phyloP scores from a whole-genome alignment of 257 asterid genomes.

The Gentiana macrophylla region DNA sequence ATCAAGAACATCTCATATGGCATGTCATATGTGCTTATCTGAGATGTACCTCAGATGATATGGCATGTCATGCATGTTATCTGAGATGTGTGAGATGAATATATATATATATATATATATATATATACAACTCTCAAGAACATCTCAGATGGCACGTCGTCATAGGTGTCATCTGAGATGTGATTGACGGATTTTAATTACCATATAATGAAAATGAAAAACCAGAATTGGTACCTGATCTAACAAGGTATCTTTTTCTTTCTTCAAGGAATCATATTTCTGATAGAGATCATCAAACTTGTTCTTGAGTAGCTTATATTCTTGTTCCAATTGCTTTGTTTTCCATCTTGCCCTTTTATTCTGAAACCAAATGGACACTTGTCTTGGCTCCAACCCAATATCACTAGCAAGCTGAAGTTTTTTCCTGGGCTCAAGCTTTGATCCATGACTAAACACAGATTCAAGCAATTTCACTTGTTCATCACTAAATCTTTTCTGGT shows the following conservation, averaged over 20 bases:
- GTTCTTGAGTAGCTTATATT: conserved; percentile 40
- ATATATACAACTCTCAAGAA: not conserved
- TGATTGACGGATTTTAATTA: no score
- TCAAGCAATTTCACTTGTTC: conserved; percentile 72
- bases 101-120: no score
- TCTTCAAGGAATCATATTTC: conserved; percentile 37
- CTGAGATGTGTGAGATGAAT: no score
- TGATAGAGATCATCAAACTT: conserved; percentile 40
- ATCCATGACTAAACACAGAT: conserved; percentile 39
- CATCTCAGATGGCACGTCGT: not conserved
- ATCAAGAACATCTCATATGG: no score
- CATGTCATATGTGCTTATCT: no score
- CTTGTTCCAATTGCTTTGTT: conserved; percentile 61
- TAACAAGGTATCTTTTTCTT: conserved; percentile 52
- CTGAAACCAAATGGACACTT: conserved; percentile 90
- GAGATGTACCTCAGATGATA: no score
- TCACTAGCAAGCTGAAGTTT: conserved; percentile 55
- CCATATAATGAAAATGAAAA: not conserved
- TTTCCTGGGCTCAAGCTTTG: conserved; percentile 61
- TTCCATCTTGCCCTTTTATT: conserved; percentile 58
- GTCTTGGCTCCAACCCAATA: conserved; percentile 78
- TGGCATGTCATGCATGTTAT: no score
- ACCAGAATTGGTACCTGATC: conserved; percentile 41
- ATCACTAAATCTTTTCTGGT: conserved; percentile 54
- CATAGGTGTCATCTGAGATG: not conserved